These are phyloP conservation scores for Crithidia fasciculata DNA, from an alignment of 208 protist species.

Conservation along the genomic window DNA sequence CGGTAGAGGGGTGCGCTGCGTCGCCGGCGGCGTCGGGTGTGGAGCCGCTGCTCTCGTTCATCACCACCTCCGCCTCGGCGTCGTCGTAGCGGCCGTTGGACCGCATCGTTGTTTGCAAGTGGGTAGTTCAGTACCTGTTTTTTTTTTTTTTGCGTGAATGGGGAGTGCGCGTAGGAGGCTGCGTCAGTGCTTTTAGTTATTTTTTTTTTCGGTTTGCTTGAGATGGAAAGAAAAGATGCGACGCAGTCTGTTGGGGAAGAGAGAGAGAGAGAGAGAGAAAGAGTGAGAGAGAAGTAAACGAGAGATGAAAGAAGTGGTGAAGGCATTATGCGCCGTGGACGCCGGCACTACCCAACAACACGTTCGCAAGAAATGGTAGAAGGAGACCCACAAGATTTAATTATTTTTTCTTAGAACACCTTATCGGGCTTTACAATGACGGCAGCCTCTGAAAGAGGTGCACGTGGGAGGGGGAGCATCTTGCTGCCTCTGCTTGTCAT, in stretches of 20 bases:
- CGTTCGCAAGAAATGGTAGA: too few relatives aligned
- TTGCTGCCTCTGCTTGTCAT: too few relatives aligned
- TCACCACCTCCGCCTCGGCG: constrained; percentile 8
- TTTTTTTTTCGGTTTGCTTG: not conserved
- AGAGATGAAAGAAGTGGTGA: not conserved
- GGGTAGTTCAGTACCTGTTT: not conserved
- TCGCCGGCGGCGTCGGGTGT: not conserved
- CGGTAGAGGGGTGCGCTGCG: not conserved
- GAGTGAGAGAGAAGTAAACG: constrained; percentile 2
- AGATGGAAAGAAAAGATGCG: not conserved
- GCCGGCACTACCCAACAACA: not conserved
- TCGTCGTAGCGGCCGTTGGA: not conserved
- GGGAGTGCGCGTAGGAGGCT: too few relatives aligned
- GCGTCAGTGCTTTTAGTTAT: not conserved
- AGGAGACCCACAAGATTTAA: too few relatives aligned
- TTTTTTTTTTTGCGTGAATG: not conserved
- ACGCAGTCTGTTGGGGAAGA: not conserved
- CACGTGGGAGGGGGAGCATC: too few relatives aligned
- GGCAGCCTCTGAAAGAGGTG: too few relatives aligned
- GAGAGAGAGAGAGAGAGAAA: not conserved
- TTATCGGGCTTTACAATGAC: too few relatives aligned
- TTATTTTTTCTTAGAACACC: too few relatives aligned
- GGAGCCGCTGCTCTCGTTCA: constrained; percentile 10
- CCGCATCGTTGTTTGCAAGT: not conserved
- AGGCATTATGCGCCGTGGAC: not conserved